Evolutionary conservation across 2,329 filamentous ascomycete species (phyloP).

Genomic region (Colletotrichum australisinense): DNA sequence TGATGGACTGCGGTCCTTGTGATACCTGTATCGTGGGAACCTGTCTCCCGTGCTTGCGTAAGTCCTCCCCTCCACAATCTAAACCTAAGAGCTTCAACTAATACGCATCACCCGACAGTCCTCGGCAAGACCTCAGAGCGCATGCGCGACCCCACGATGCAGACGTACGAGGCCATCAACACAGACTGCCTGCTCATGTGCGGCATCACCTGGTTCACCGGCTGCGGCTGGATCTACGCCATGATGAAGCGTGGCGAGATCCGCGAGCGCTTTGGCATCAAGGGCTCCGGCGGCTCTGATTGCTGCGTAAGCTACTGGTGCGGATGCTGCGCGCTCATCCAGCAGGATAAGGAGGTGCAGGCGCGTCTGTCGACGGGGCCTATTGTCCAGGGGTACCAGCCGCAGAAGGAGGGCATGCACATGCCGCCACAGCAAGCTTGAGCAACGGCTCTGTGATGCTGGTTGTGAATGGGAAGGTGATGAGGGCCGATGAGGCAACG

Average conservation of each 20-base stretch:
- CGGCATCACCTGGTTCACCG: slow-evolving; percentile 50
- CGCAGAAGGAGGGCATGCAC: slow-evolving; percentile 50
- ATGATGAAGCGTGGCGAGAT: slow-evolving; percentile 66
- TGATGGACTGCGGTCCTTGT: slow-evolving; percentile 55
- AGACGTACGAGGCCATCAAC: slow-evolving; percentile 52
- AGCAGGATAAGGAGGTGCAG: slow-evolving; percentile 67
- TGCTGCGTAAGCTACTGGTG: slow-evolving; percentile 67
- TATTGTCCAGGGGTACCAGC: slow-evolving; percentile 48
- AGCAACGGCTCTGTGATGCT: neutral
- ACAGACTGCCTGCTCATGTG: slow-evolving; percentile 54
- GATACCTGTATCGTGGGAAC: slow-evolving; percentile 51
- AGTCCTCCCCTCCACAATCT: slow-evolving; percentile 37
- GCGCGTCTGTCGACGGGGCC: slow-evolving; percentile 40
- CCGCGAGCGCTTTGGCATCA: slow-evolving; percentile 63
- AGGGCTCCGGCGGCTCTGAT: slow-evolving; percentile 59
- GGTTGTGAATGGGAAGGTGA: too few relatives aligned
- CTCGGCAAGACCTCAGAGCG: slow-evolving; percentile 57
- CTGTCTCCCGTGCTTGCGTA: slow-evolving; percentile 57
- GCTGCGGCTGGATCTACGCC: slow-evolving; percentile 58
- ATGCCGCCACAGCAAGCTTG: slow-evolving; percentile 42
- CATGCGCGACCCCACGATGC: slow-evolving; percentile 55
- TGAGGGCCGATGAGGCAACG: neutral
- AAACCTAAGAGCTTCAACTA: neutral
- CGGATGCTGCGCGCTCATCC: slow-evolving; percentile 66
- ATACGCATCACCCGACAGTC: slow-evolving; percentile 44